A percentile compares a stretch with the other conserved stretches of the same genome.
Evolutionary conservation across 345 rosid species (phyloP).

Genomic region (Brassica carinata): DNA sequence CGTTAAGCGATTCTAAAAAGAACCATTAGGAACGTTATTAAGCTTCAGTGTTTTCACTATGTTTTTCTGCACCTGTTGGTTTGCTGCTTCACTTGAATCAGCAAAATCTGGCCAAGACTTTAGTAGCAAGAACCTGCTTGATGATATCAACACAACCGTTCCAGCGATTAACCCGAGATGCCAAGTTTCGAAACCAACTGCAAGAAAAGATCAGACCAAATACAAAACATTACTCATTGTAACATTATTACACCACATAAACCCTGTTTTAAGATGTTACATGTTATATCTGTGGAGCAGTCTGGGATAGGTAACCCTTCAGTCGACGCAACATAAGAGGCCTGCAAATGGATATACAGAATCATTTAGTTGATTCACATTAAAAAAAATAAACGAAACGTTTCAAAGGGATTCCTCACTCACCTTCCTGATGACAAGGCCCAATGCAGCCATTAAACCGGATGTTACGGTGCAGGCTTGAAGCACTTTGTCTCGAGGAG

Average conservation of each 20-base stretch:
- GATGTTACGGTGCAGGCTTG: conserved; percentile 76
- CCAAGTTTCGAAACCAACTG: conserved; percentile 89
- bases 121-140: conserved; percentile 66
- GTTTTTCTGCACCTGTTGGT: conserved; percentile 57
- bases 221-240: too few relatives aligned
- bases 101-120: conserved; percentile 81
- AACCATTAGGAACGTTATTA: background rate
- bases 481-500: conserved; percentile 75
- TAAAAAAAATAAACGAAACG: conserved; percentile 3
- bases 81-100: conserved; percentile 84
- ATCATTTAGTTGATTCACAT: conserved; percentile 2
- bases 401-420: background rate
- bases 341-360: conserved; percentile 48
- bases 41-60: background rate
- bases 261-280: conserved; percentile 23
- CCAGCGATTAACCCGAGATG: conserved; percentile 74
- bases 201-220: conserved; percentile 11
- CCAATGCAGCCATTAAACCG: conserved; percentile 69
- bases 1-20: background rate
- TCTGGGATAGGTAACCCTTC: conserved; percentile 75
- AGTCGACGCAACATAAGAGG: conserved; percentile 67
- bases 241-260: background rate
- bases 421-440: conserved; percentile 71
- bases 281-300: conserved; percentile 63
- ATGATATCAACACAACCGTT: conserved; percentile 66